Evolutionary conservation across 208 protist species (phyloP), one percentile per base, ranked within the genome.

Genomic region (Trypanosomatidae sp.): DNA sequence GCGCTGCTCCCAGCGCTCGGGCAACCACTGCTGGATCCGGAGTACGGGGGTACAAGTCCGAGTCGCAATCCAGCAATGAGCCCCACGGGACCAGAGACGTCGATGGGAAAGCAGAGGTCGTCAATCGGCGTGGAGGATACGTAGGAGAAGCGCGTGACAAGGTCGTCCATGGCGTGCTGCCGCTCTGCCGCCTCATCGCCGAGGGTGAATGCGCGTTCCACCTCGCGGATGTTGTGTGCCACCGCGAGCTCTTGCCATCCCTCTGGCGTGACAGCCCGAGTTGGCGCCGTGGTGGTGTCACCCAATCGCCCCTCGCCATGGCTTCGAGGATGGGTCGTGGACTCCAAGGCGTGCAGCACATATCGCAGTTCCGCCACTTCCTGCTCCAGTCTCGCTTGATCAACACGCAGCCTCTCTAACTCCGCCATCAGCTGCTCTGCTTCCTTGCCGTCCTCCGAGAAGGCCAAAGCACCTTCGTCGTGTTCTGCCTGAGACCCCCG

Each of bases 61-160:
- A 94, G 82, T 12, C 90, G 86, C 44, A 94, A 67, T 22, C 90
- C 87, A 5, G 77, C 83, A 66, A 94, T 92, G 15, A 77, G 84
- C 0, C 77, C 90, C n/a, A 92, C 71, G 7, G 73, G 68, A 0
- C 84, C 89, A 4, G 71, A 81, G 39, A 88, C 88, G 46, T 87
- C 80, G 5, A 93, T 77, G 1, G 81, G 82, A 72, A 90, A 93
- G 28, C 77, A 79, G 41, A 91, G 58, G 43, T 62, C 67, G n/a
- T 86, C 74, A 3, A 87, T 69, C 33, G 76, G 79, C 4, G 79
- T 82, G 10, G 73, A 55, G 17, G 39, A 44, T 1, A 88, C 39
- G 55, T 80, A 88, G 5, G n/a, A 47, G n/a, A 58, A 69, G 33
- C 82, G 82, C 8, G 36, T 52, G 6, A 19, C 12, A 33, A 84